Evolutionary conservation across 768 basidiomycete species (phyloP).

Genomic region (Tylopilus vinaceipallidus): DNA sequence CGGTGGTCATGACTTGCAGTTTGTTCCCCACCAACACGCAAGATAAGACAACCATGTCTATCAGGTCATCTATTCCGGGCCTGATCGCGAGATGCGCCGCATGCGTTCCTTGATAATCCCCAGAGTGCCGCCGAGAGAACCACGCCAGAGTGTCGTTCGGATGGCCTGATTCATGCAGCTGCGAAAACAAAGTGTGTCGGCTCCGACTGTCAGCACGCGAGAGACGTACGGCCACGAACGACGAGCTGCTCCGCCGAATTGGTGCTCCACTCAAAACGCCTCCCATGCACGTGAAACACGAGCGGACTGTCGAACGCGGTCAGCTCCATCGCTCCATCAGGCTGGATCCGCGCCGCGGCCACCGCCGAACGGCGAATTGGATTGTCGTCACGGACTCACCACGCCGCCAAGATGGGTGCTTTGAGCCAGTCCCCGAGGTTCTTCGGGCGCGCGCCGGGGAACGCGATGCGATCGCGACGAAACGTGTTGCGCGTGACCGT

Average conservation of each 20-base stretch:
- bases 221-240: conserved; percentile 8
- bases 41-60: conserved; percentile 19
- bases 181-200: neutral
- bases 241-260: conserved; percentile 3
- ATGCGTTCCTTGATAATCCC: too few species aligned
- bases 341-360: too few species aligned
- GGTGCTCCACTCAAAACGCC: conserved; percentile 15
- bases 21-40: conserved; percentile 19
- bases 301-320: conserved; percentile 8
- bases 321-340: too few species aligned
- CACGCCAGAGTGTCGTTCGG: conserved; percentile 7
- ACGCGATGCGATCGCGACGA: conserved; percentile 11
- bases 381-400: too few species aligned
- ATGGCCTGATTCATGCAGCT: conserved; percentile 12
- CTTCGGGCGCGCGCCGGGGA: conserved; percentile 11
- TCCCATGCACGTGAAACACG: conserved; percentile 1
- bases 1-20: neutral
- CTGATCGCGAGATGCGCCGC: conserved; percentile 13
- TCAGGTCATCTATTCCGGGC: conserved; percentile 8
- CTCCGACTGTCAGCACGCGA: neutral
- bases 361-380: too few species aligned
- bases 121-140: conserved; percentile 16
- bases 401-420: too few species aligned
- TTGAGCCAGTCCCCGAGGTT: conserved; percentile 16
- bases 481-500: conserved; percentile 14